Conservation (phyloP, 805 yeast species). For the Lachancea cidri region DNA sequence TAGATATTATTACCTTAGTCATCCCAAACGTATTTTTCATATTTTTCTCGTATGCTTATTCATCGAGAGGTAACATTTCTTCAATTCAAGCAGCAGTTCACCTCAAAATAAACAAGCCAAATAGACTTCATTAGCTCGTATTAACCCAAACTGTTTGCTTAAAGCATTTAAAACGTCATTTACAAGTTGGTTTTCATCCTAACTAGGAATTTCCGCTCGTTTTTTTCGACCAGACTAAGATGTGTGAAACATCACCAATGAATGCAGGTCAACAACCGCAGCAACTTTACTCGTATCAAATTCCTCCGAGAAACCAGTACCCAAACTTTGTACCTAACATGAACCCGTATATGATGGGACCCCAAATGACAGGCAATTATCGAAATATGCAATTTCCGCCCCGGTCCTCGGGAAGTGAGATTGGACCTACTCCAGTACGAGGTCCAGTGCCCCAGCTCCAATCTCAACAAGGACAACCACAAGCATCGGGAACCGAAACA, state of each 20-base stretch:
- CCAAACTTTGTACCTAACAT: constrained; percentile 7
- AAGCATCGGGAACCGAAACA: not conserved
- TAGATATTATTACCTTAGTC: too few relatives aligned
- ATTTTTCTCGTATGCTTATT: too few relatives aligned
- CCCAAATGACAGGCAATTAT: constrained; percentile 6
- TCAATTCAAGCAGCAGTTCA: too few relatives aligned
- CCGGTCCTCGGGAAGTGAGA: not conserved
- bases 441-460: constrained; percentile 1
- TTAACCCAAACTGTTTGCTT: too few relatives aligned
- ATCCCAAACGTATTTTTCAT: too few relatives aligned
- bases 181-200: too few relatives aligned
- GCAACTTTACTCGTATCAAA: constrained; percentile 6
- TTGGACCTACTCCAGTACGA: not conserved
- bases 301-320: constrained; percentile 1
- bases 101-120: too few relatives aligned
- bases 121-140: too few relatives aligned
- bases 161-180: too few relatives aligned
- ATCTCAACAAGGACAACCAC: constrained; percentile 1
- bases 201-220: not conserved
- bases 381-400: constrained; percentile 3
- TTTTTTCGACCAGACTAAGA: not conserved
- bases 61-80: too few relatives aligned
- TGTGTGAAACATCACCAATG: not conserved
- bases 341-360: constrained; percentile 7
- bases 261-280: constrained; percentile 6